Base-by-base conservation (phyloP, 2,329 filamentous ascomycete species). In the Nemania diffusa region DNA sequence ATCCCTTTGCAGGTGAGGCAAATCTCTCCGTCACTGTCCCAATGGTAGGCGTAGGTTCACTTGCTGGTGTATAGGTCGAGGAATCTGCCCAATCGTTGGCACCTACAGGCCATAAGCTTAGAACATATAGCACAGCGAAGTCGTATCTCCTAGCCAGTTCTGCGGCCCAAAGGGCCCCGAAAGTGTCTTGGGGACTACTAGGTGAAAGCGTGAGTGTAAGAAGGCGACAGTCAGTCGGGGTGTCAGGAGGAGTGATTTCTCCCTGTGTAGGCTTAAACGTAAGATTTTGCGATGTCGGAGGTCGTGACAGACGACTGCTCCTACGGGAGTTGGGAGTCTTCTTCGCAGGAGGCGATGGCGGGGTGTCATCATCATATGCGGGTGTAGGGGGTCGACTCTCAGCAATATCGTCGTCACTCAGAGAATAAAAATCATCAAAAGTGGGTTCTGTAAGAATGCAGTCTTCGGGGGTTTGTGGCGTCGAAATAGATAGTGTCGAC, bases 331-430 rank as follows among this genome's bases (percentile, higher is more conserved):
- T 32, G 13, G 26, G 52, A 7, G 40, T 57, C 22, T 73, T 68
- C 61, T 76, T 76, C 4, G 73, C 71, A 1, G 76, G 73, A 13
- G 76, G 75, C 26, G 69, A 73, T 11, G 77, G 74, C 13, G 77
- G 75, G 24, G 62, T 2, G 59, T 72, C 62, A 53, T 60, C 2
- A 59, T 72, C 64, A 59, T 44, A 26, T 26, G 60, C 40, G 48
- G 67, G 67, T 42, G 73, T 73, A n/a, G 63, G 27, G 50, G 72
- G 72, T 73, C 53, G 65, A 50, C 69, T 77, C 71, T 88, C 87
- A 8, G 86, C 85, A 67, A 89, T 86, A 62, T 88, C 87, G 32
- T 89, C 86, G 66, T 88, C 86, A 64, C 81, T 84, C 5, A 88
- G 78, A 22, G 81, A 79, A 60, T 87, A 79, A 58, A 88, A 88